Conservation (phyloP, 176 grass and related monocot species). For the Cenchrus americanus region DNA sequence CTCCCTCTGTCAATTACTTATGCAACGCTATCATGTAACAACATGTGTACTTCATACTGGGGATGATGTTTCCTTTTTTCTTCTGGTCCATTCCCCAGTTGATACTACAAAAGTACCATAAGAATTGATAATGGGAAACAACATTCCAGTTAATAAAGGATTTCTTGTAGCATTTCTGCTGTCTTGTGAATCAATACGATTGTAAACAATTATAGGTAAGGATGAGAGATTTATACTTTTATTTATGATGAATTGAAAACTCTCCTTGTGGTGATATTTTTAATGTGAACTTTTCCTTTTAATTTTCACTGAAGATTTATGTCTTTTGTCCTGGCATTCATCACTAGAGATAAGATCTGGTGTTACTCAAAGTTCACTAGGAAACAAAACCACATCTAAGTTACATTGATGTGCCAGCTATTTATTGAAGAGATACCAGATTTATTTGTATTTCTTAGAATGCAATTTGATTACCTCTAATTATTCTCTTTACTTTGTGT, state of each 20-base stretch:
- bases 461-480: neutral
- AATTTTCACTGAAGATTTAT: slow-evolving; percentile 1
- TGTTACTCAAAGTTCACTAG: neutral
- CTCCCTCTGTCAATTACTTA: neutral
- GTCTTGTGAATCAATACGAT: slow-evolving; percentile 3
- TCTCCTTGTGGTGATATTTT: neutral
- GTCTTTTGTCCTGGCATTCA: neutral
- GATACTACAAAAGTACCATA: no score
- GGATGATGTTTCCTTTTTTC: no score
- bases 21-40: slow-evolving; percentile 9
- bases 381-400: slow-evolving; percentile 11
- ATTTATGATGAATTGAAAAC: neutral
- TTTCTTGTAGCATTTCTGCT: neutral
- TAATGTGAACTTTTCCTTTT: neutral
- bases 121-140: neutral
- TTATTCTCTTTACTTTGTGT: neutral
- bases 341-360: neutral
- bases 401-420: neutral
- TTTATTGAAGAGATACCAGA: neutral
- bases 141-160: neutral
- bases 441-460: slow-evolving; percentile 16
- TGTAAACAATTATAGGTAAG: slow-evolving; percentile 10
- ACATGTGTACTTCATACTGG: neutral
- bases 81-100: no score
- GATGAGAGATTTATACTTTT: neutral